These are phyloP conservation scores for Liquidambar formosana DNA, from an alignment of 164 flowering plant genomes.

Conservation along the genomic window DNA sequence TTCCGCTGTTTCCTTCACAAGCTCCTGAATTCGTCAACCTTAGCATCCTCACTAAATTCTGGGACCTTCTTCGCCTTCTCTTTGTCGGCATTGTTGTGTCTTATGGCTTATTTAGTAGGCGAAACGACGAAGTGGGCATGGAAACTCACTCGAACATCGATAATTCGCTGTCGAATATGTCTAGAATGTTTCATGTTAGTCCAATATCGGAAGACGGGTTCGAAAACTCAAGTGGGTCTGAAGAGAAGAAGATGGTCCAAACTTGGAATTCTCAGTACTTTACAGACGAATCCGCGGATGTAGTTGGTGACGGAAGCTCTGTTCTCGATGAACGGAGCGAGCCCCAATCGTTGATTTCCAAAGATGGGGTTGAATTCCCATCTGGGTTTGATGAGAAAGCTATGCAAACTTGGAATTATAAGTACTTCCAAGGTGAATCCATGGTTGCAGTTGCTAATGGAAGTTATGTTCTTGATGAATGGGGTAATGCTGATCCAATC, in stretches of 20 bases:
- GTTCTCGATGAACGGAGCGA: constrained; percentile 14
- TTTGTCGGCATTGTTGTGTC: constrained; percentile 44
- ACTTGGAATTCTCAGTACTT: constrained; percentile 30
- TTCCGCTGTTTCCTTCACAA: constrained; percentile 73
- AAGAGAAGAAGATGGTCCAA: constrained; percentile 21
- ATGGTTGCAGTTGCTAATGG: constrained; percentile 29
- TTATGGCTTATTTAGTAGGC: constrained; percentile 49
- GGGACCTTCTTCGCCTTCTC: constrained; percentile 48
- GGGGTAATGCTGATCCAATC: constrained; percentile 2
- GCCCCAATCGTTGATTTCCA: constrained; percentile 6
- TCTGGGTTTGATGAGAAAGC: constrained; percentile 13
- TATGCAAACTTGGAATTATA: constrained; percentile 32
- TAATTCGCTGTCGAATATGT: constrained; percentile 18
- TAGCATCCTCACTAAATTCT: constrained; percentile 24
- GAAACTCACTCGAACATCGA: constrained; percentile 16
- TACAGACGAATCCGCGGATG: constrained; percentile 36
- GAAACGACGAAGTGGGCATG: constrained; percentile 13
- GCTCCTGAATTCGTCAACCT: constrained; percentile 32
- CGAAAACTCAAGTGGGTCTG: constrained; percentile 28
- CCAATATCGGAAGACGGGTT: constrained; percentile 41
- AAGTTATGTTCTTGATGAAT: constrained; percentile 14
- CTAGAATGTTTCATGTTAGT: constrained; percentile 35
- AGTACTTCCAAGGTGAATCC: constrained; percentile 27
- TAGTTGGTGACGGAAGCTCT: constrained; percentile 24
- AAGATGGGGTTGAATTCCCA: constrained; percentile 13